Evolutionary conservation across 2,329 filamentous ascomycete genomes (phyloP).

Genomic region (Hypoxylon sp.): DNA sequence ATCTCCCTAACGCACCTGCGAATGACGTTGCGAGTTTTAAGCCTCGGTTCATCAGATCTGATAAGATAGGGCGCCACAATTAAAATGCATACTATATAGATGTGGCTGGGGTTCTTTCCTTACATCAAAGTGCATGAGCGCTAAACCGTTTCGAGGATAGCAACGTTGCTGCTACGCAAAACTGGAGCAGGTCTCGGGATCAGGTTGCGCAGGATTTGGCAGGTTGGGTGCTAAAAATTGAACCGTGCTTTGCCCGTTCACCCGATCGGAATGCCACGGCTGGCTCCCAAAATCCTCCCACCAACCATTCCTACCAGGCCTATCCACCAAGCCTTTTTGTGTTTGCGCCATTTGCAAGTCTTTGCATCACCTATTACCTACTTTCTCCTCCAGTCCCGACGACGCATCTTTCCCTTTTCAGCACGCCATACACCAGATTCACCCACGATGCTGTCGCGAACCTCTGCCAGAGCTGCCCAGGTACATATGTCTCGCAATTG

Average conservation of each 20-base stretch:
- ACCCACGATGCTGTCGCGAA: slow-evolving; percentile 69
- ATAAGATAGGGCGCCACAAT: slow-evolving; percentile 39
- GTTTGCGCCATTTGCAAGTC: slow-evolving; percentile 55
- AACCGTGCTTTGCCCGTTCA: slow-evolving; percentile 39
- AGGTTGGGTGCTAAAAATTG: background rate
- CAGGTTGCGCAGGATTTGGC: background rate
- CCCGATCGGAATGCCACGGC: slow-evolving; percentile 52
- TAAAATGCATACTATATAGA: slow-evolving; percentile 10
- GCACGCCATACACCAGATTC: slow-evolving; percentile 26
- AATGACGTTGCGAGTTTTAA: slow-evolving; percentile 10
- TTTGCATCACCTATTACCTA: slow-evolving; percentile 39
- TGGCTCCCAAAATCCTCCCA: slow-evolving; percentile 15
- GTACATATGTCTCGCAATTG: slow-evolving; percentile 59
- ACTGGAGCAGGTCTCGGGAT: slow-evolving; percentile 10
- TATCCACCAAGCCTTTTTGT: slow-evolving; percentile 49
- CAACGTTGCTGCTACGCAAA: slow-evolving; percentile 7
- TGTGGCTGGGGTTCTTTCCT: slow-evolving; percentile 23
- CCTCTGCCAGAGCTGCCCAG: slow-evolving; percentile 70
- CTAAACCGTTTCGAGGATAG: slow-evolving; percentile 19
- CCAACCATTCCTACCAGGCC: slow-evolving; percentile 25
- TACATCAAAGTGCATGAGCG: background rate
- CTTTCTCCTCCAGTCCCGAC: slow-evolving; percentile 41
- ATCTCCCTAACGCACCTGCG: background rate
- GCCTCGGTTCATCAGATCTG: slow-evolving; percentile 31
- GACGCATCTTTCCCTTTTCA: slow-evolving; percentile 38